phyloP scores from a whole-genome alignment of 129 eudicot species.

The Flaveria linearis region DNA sequence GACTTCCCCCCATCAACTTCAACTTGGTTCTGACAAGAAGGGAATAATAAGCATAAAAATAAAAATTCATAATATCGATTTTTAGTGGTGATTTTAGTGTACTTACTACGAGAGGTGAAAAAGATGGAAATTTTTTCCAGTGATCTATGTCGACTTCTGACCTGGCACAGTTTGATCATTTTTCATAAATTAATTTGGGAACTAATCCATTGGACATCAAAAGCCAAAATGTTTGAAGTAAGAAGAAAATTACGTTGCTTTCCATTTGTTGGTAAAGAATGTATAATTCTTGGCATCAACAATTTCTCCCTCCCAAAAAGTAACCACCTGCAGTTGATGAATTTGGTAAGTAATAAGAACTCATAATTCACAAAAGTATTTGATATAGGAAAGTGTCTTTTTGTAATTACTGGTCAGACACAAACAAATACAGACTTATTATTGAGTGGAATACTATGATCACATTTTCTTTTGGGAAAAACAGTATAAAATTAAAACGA shows the following conservation, averaged over 20 bases:
- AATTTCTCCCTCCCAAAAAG: constrained; percentile 99
- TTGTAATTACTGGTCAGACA: not conserved
- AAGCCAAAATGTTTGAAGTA: constrained; percentile 6
- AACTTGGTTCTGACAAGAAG: constrained; percentile 72
- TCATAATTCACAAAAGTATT: constrained; percentile 11
- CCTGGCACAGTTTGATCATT: constrained; percentile 43
- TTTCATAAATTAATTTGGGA: constrained; percentile 10
- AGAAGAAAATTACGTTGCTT: constrained; percentile 61
- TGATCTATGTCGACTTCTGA: constrained; percentile 87
- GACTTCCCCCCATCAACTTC: constrained; percentile 92
- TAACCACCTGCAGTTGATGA: constrained; percentile 63
- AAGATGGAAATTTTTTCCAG: constrained; percentile 89
- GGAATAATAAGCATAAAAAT: not conserved
- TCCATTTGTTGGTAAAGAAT: constrained; percentile 93
- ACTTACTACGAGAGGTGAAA: constrained; percentile 74
- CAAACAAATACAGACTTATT: not conserved
- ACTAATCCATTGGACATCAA: constrained; percentile 14
- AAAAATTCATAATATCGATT: not conserved
- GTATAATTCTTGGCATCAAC: constrained; percentile 92
- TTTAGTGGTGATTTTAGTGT: not conserved
- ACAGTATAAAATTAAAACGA: not conserved
- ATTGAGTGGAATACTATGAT: not conserved
- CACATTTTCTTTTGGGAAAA: not conserved
- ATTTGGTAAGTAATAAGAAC: not conserved
- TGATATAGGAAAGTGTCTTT: not conserved